Conservation (phyloP, 306 rosid species). For the Casuarina glauca region DNA sequence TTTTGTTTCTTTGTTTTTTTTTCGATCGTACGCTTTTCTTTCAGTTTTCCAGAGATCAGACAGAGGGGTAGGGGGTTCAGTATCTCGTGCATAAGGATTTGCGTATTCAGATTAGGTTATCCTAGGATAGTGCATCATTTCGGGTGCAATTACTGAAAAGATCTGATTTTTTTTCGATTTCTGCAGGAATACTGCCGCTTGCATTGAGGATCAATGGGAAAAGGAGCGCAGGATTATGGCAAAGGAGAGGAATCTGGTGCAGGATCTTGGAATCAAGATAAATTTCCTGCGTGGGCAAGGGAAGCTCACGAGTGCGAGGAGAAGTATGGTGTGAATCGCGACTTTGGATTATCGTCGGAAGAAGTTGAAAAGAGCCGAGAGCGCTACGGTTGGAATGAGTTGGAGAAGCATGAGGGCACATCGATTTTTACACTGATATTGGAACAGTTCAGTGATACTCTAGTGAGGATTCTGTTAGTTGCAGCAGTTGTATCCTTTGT, state of each 20-base stretch:
- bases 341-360: background rate
- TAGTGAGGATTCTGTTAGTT: slow-evolving; percentile 77
- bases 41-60: background rate
- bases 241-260: background rate
- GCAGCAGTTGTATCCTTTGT: slow-evolving; percentile 89
- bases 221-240: slow-evolving; percentile 6
- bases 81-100: background rate
- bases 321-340: background rate
- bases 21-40: background rate
- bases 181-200: no score
- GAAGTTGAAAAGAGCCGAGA: slow-evolving; percentile 55
- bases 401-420: slow-evolving; percentile 82
- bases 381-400: slow-evolving; percentile 70
- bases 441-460: slow-evolving; percentile 84
- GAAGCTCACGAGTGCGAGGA: background rate
- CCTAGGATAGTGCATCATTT: background rate
- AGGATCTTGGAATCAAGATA: background rate
- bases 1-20: background rate
- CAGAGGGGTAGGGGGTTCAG: background rate
- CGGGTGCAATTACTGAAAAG: background rate
- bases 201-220: background rate
- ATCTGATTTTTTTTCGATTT: background rate
- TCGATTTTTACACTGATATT: slow-evolving; percentile 65
- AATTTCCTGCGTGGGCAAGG: slow-evolving; percentile 1
- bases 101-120: background rate